phyloP scores from a whole-genome alignment of 2,329 filamentous ascomycete genomes.

The Cordyceps cateniannulata region DNA sequence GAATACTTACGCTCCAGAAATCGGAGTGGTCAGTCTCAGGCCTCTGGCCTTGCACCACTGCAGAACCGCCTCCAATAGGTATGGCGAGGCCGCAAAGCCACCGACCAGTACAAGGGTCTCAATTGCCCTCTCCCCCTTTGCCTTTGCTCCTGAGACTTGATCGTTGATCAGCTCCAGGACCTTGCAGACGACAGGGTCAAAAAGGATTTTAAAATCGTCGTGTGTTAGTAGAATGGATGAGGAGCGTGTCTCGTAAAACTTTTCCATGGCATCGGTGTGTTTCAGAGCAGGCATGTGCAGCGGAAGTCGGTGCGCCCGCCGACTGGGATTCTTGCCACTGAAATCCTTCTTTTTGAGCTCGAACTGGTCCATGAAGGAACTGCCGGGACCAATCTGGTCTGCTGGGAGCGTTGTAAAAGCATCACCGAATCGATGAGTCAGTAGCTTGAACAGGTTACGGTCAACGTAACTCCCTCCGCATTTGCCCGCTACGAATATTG shows the following conservation, averaged over 20 bases:
- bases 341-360: constrained; percentile 17
- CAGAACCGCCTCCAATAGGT: background rate
- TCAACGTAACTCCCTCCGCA: constrained; percentile 15
- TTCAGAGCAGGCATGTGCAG: background rate
- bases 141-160: background rate
- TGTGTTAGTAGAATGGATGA: background rate
- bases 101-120: background rate
- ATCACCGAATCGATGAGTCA: constrained; percentile 12
- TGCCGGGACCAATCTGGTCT: constrained; percentile 14
- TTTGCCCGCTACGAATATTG: constrained; percentile 8
- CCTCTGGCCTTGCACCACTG: background rate
- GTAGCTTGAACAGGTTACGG: constrained; percentile 13
- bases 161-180: background rate
- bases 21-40: background rate
- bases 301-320: background rate
- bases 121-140: background rate
- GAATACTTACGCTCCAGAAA: constrained; percentile 4
- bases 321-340: background rate
- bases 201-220: background rate
- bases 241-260: background rate
- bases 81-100: background rate
- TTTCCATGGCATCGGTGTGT: background rate
- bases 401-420: constrained; percentile 7
- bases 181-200: background rate
- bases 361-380: constrained; percentile 16